Evolutionary conservation across 257 asterid species (phyloP), one percentile per base, ranked within the genome.

Genomic region (Capsicum baccatum): DNA sequence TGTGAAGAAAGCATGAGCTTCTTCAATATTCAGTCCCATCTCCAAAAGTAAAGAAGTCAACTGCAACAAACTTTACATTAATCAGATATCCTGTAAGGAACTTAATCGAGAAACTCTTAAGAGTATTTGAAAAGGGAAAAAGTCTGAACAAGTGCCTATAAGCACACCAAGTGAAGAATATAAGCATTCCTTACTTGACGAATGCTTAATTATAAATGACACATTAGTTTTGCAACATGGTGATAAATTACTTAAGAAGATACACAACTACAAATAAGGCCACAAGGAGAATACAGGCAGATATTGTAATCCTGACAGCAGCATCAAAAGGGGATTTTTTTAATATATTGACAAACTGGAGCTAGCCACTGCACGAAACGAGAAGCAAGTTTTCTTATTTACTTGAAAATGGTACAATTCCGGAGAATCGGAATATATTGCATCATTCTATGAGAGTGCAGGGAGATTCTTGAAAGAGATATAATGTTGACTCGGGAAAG

Each of bases 1-100:
- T 3, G 98, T 92, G 87, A 96, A 94, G 90, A 96, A 96, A 42
- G 98, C 99, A 89, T 96, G 99, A 83, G 98, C 99, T 89, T 96
- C 99, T 92, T 94, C 98, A 89, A 96, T 96, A 92, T 96, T 96
- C 95, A 96, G 85, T 33, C 97, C 99, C 54, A 93, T 91, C 89
- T 92, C 98, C 86, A 98, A 92, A 88, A 94, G 86, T 85, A 94
- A 88, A 88, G 90, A 89, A 79, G 99, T 93, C 71, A 96, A 85
- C 99, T 94, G 95, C 86, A 88, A 88, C 37, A 50, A 63, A 7
- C 0, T n/a, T 19, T 11, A 47, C 50, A 57, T 55, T n/a, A 83
- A n/a, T 3, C 55, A 44, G 19, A 33, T 2, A 9, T 69, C 39
- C 44, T 48, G 55, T 35, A 86, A 63, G 44, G 13, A 59, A 21